These are phyloP conservation scores for Aquilaria agallochum DNA, from an alignment of 441 rosid genomes.

Conservation along the genomic window DNA sequence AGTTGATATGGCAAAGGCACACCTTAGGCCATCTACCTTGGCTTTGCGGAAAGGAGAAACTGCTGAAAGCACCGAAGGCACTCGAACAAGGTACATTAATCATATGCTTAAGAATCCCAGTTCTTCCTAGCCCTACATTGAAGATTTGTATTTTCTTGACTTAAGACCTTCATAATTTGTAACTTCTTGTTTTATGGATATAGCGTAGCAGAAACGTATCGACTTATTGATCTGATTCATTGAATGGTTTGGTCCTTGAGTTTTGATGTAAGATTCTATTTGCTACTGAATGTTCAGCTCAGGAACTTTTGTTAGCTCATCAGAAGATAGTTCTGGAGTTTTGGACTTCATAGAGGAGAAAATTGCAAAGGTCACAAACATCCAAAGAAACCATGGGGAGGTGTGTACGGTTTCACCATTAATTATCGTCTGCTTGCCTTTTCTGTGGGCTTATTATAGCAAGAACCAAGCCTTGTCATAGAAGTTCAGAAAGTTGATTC, in stretches of 20 bases:
- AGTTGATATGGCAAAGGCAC: slow-evolving; percentile 49
- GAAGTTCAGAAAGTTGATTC: too few relatives aligned
- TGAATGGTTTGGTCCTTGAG: slow-evolving; percentile 9
- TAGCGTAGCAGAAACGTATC: neutral
- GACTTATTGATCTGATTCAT: neutral
- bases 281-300: slow-evolving; percentile 41
- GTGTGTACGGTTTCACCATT: slow-evolving; percentile 22
- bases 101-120: neutral
- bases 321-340: slow-evolving; percentile 66
- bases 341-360: slow-evolving; percentile 61
- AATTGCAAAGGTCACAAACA: slow-evolving; percentile 75
- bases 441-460: too few relatives aligned
- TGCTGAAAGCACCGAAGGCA: slow-evolving; percentile 66
- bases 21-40: slow-evolving; percentile 61
- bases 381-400: slow-evolving; percentile 80
- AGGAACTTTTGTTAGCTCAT: slow-evolving; percentile 72
- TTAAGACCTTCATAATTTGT: neutral
- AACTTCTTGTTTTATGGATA: neutral
- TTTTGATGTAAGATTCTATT: neutral
- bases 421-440: too few relatives aligned
- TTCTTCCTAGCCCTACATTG: neutral
- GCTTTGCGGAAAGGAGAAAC: slow-evolving; percentile 89
- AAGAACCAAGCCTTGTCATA: too few relatives aligned
- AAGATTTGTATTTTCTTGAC: neutral
- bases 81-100: slow-evolving; percentile 68